Percentiles rank a stretch among this genome's conserved stretches.
Conservation (phyloP, 768 basidiomycete species). For the Leucosporidium creatinivorum region DNA sequence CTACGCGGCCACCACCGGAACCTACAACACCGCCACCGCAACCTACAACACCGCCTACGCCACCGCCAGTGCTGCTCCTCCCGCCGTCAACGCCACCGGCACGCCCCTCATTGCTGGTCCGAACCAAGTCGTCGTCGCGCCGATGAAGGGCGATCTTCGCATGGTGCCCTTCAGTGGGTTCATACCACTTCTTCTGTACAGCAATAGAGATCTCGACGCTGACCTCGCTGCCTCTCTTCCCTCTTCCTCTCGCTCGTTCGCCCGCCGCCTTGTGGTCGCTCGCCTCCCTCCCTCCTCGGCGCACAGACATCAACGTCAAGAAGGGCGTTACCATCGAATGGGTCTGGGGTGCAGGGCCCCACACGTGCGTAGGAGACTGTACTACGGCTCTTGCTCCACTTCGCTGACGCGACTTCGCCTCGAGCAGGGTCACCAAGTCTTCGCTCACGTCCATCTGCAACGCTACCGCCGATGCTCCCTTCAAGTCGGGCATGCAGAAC, state of each 20-base stretch:
- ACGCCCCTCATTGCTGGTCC: constrained; percentile 4
- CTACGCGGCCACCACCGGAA: background rate
- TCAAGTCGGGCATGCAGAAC: constrained; percentile 58
- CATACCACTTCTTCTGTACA: too few relatives aligned
- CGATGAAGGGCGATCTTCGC: constrained; percentile 26
- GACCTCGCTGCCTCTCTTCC: too few relatives aligned
- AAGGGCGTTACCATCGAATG: constrained; percentile 7
- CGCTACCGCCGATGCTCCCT: constrained; percentile 55
- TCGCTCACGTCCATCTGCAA: constrained; percentile 65
- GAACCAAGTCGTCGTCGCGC: constrained; percentile 24
- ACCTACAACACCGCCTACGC: background rate
- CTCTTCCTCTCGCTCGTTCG: too few relatives aligned
- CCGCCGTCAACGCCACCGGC: background rate
- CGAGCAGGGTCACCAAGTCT: constrained; percentile 73
- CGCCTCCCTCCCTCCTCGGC: too few relatives aligned
- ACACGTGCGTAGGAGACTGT: background rate
- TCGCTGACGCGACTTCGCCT: constrained; percentile 44
- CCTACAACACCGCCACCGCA: background rate
- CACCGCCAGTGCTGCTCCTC: background rate
- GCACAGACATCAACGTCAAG: constrained; percentile 8
- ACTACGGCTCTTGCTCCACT: too few relatives aligned
- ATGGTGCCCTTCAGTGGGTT: background rate
- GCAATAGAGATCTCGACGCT: too few relatives aligned
- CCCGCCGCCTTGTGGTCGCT: too few relatives aligned
- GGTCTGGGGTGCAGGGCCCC: constrained; percentile 52